Evolutionary conservation across 2,329 filamentous ascomycete species (phyloP), one percentile per base, ranked within the genome.

Genomic region (Sporothrix euskadiensis): DNA sequence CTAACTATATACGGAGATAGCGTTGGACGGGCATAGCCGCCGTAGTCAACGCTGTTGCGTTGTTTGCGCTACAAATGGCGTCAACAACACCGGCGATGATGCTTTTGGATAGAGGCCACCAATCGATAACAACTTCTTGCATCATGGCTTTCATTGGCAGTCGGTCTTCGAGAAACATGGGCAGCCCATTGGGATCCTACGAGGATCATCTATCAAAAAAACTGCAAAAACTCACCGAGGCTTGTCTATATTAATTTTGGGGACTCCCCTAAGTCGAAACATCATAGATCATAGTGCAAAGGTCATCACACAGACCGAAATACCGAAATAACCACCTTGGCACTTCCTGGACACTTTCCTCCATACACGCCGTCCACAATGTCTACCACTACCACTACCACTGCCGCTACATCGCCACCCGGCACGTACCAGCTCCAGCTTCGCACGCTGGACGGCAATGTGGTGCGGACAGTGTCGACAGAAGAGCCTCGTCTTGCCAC

Each of bases 401-500:
- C n/a, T 1, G n/a, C 30, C 12, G 16, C 61, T n/a, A 7, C 47
- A 10, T 14, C 7, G 30, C 26, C 30, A 6, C 35, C 61, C 12
- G 61, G 10, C 56, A 61, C 32, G 14, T 39, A 61, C 19, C 49
- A 52, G 47, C 52, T 76, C 1, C 72, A 77, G 71, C 73, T 77
- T 14, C 59, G 76, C 19, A 75, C 82, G 12, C 80, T 79, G 61
- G 80, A 80, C 71, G 83, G 83, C 2, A 80, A 81, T 26, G 78
- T 83, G 35, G 81, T 79, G 44, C 79, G 81, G n/a, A 79, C 78
- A 4, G 77, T 84, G 26, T 79, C 81, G 12, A 74, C 74, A 14
- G 80, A 79, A 1, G 80, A 82, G 0, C 79, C 81, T 3, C 81
- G 83, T 26, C 79, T 82, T 59, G 82, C 82, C 1, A 76, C 77